Evolutionary conservation across 208 protist species (phyloP), one percentile per base, ranked within the genome.

Genomic region (Histomonas meleagridis): DNA sequence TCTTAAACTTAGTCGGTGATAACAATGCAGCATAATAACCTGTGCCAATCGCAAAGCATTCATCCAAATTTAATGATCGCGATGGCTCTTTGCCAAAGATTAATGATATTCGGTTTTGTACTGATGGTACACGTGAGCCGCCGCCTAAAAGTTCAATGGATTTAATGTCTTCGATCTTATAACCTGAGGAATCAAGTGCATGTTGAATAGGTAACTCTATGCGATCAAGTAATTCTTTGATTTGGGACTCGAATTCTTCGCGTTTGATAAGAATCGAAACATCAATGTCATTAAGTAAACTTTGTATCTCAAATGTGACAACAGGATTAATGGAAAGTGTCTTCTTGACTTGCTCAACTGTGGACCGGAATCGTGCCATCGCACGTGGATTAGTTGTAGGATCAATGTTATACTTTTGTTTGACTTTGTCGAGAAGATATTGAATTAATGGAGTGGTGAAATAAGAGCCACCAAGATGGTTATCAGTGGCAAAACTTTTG

Each of bases 261-360:
- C 92, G 81, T 49, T 81, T 92, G 23, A 93, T 23, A 9, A 81
- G 49, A 53, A 90, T 70, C 3, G 12, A 51, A 9, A 93, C 86
- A 60, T 93, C 92, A 32, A 92, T 43, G 4, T 76, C 92, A 38
- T 93, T 78, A 57, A 93, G 91, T 14, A 93, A 23, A 60, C 62
- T 93, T 32, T 93, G 91, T 62, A 93, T 69, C 38, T 92, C 90
- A 60, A 90, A 93, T 32, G 79, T 91, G n/a, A 91, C 92, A 38
- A 70, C 91, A 38, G 91, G 23, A 43, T 93, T 93, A 12, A 92
- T 62, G 28, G 92, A 91, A 18, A 93, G 46, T 55, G 40, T 92
- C 23, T 91, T 93, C 53, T 93, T 93, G 23, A 49, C 62, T 46
- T 91, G 46, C 32, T 93, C 92, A 55, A 57, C 90, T 18, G 48